phyloP scores from a whole-genome alignment of 352 stramenopile species.

The Halophytophthora batemanensis region DNA sequence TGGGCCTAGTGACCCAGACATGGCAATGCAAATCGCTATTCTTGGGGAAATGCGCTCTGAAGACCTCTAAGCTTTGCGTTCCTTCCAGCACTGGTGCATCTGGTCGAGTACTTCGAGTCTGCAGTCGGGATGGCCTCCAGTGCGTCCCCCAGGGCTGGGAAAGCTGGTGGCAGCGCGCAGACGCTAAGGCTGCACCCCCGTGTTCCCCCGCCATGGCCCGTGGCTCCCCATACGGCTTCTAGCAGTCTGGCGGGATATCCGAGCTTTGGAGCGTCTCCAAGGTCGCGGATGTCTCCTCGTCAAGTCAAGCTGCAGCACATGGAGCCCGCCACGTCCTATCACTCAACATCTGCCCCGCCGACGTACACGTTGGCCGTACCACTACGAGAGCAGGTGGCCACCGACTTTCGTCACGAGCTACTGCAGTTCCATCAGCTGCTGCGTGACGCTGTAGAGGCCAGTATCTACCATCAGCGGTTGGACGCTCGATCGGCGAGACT shows the following conservation, averaged over 20 bases:
- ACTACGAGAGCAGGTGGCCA: conserved; percentile 33
- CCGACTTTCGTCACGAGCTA: conserved; percentile 55
- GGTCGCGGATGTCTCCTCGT: conserved; percentile 25
- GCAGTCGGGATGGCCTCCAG: conserved; percentile 7
- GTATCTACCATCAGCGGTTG: conserved; percentile 5
- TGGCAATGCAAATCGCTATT: too few species aligned
- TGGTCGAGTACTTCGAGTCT: too few species aligned
- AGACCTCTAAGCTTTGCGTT: too few species aligned
- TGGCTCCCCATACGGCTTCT: conserved; percentile 9
- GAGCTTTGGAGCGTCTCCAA: conserved; percentile 5
- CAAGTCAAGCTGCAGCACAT: conserved; percentile 37
- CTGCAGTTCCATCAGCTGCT: conserved; percentile 73
- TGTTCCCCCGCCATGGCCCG: conserved; percentile 15
- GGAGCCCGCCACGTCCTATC: conserved; percentile 4
- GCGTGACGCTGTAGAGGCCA: conserved; percentile 30
- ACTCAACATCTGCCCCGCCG: background rate
- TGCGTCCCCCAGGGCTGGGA: background rate
- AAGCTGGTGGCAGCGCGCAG: conserved; percentile 6
- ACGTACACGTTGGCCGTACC: conserved; percentile 16
- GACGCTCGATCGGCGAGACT: conserved; percentile 3
- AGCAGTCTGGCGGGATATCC: conserved; percentile 17
- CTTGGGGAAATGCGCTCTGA: too few species aligned
- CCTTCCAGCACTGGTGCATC: too few species aligned
- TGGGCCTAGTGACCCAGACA: too few species aligned
- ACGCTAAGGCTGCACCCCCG: conserved; percentile 19